A percentile compares a stretch with the other conserved stretches of the same genome.
Conservation (phyloP, 768 basidiomycete genomes). For the Boletus barrowsii region DNA sequence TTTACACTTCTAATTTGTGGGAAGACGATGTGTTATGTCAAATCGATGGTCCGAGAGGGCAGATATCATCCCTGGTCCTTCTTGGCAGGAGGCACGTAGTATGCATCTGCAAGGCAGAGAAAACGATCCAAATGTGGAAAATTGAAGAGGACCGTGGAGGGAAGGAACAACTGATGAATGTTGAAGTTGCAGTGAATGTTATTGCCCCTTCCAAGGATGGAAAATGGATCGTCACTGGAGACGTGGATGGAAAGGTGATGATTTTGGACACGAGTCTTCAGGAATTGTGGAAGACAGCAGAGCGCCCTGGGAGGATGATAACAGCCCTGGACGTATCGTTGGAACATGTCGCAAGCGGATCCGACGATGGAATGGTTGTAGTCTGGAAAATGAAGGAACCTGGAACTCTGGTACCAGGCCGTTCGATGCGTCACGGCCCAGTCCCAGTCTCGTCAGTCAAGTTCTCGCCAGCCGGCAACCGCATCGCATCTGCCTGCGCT, state of each 20-base stretch:
- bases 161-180: not conserved
- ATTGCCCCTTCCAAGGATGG: not conserved
- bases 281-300: not conserved
- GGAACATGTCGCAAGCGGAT: not conserved
- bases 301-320: not conserved
- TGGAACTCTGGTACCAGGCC: not conserved
- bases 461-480: slow-evolving; percentile 14
- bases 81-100: not conserved
- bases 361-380: not conserved
- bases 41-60: not conserved
- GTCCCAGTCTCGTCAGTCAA: slow-evolving; percentile 10
- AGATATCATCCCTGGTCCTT: not conserved
- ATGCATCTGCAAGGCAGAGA: not conserved
- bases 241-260: not conserved
- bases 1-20: not conserved
- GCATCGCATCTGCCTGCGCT: slow-evolving; percentile 1
- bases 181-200: not conserved
- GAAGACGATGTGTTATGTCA: not conserved
- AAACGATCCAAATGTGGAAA: not conserved
- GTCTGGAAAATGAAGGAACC: not conserved
- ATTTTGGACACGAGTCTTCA: not conserved
- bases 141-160: not conserved
- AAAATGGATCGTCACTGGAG: not conserved
- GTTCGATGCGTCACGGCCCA: not conserved
- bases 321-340: not conserved